These are phyloP conservation scores for Pseudogymnoascus sp. DNA, from an alignment of 2,329 filamentous ascomycete genomes.

Conservation along the genomic window DNA sequence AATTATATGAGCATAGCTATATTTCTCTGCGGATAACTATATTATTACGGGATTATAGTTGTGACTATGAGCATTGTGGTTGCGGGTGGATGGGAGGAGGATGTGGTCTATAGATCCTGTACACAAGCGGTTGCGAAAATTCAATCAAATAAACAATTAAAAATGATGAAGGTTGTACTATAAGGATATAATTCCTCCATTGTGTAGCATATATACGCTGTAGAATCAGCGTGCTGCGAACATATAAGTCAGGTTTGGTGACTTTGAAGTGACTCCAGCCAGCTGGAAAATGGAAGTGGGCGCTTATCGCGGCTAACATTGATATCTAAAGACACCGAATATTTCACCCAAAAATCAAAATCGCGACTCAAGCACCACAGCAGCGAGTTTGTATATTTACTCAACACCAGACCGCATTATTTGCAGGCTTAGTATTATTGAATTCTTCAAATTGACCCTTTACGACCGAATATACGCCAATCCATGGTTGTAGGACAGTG, in stretches of 20 bases:
- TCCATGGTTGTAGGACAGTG: background rate
- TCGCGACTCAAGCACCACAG: background rate
- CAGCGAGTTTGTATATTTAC: conserved; percentile 7
- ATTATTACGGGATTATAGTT: background rate
- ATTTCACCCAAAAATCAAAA: conserved; percentile 3
- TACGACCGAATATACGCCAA: background rate
- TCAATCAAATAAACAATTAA: conserved; percentile 8
- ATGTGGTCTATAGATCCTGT: conserved; percentile 4
- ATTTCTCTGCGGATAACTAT: background rate
- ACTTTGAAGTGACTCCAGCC: background rate
- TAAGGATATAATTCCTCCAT: background rate
- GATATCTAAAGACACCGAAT: background rate
- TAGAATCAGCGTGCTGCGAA: background rate
- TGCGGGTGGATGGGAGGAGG: background rate
- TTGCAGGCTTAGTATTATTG: background rate
- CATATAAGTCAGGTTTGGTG: background rate
- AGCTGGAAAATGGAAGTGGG: background rate
- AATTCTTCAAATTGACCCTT: background rate
- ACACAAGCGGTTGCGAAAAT: background rate
- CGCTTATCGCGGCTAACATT: conserved; percentile 6
- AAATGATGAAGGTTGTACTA: background rate
- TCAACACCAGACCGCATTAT: conserved; percentile 6
- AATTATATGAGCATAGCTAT: background rate
- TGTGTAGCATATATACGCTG: background rate
- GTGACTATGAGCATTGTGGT: background rate